These are phyloP conservation scores for Psilocybe mexicana DNA, from an alignment of 1,284 basidiomycete genomes.

Conservation along the genomic window DNA sequence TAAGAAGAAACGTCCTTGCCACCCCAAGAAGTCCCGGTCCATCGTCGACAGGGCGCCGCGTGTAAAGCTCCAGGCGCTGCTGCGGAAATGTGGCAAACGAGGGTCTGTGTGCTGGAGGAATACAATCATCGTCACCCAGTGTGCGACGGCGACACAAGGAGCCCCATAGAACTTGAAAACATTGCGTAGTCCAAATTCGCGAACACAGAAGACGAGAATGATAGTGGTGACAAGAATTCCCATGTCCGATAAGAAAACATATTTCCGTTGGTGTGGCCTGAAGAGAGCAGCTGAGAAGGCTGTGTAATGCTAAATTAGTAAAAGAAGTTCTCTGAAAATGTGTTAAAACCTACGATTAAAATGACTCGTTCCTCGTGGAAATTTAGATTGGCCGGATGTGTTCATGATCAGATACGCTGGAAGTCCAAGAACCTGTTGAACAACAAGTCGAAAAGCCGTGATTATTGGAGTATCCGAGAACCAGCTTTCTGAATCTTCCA, in stretches of 20 bases:
- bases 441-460: neutral
- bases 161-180: neutral
- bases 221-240: neutral
- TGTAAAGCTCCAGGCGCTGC: constrained; percentile 1
- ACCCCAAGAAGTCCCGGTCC: constrained; percentile 6
- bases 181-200: neutral
- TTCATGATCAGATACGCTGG: neutral
- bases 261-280: neutral
- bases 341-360: neutral
- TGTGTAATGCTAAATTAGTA: neutral
- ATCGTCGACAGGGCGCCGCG: constrained; percentile 5
- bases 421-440: neutral
- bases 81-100: constrained; percentile 3
- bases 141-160: neutral
- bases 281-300: neutral
- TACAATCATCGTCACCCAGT: constrained; percentile 9
- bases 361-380: neutral
- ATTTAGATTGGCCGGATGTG: neutral
- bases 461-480: constrained; percentile 3
- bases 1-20: constrained; percentile 9
- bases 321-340: neutral
- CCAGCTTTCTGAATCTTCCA: neutral
- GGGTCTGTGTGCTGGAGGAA: constrained; percentile 12
- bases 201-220: neutral
- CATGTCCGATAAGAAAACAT: neutral